Conservation (phyloP, 306 rosid species). For the Heteromeles arbutifolia region DNA sequence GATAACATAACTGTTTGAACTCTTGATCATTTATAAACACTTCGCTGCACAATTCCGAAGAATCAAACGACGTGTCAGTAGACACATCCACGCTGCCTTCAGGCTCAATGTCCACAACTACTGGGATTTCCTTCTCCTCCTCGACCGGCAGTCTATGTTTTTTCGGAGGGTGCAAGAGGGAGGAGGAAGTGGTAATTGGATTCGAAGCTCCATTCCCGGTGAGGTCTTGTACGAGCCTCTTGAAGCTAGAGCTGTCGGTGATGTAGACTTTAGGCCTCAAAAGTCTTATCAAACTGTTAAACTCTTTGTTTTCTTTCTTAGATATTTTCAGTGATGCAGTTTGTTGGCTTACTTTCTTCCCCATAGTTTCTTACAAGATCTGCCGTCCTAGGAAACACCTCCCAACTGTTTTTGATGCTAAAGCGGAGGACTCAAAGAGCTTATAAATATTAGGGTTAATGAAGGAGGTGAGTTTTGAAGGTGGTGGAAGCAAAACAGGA, state of each 20-base stretch:
- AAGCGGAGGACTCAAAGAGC: conserved; percentile 41
- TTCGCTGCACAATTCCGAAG: background rate
- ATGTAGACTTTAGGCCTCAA: conserved; percentile 40
- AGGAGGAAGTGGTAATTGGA: background rate
- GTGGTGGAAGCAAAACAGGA: conserved; percentile 14
- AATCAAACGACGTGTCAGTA: conserved; percentile 3
- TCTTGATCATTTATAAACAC: background rate
- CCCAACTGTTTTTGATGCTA: conserved; percentile 23
- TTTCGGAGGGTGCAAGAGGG: background rate
- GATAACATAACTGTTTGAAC: background rate
- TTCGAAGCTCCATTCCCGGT: conserved; percentile 24
- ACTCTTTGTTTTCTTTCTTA: conserved; percentile 18
- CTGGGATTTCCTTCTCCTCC: background rate
- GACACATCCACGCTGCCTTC: conserved; percentile 11
- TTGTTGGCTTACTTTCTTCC: conserved; percentile 23
- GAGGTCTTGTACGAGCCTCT: conserved; percentile 36
- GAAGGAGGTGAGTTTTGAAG: conserved; percentile 19
- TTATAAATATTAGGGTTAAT: conserved; percentile 27
- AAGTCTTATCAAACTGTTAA: conserved; percentile 23
- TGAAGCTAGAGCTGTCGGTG: conserved; percentile 36
- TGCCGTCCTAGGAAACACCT: conserved; percentile 34
- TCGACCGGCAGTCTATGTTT: background rate
- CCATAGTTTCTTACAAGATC: conserved; percentile 23
- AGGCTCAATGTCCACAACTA: conserved; percentile 6
- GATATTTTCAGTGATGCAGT: conserved; percentile 9